These are phyloP conservation scores for Crassisporium funariophilum DNA, from an alignment of 768 basidiomycete species.

Conservation along the genomic window DNA sequence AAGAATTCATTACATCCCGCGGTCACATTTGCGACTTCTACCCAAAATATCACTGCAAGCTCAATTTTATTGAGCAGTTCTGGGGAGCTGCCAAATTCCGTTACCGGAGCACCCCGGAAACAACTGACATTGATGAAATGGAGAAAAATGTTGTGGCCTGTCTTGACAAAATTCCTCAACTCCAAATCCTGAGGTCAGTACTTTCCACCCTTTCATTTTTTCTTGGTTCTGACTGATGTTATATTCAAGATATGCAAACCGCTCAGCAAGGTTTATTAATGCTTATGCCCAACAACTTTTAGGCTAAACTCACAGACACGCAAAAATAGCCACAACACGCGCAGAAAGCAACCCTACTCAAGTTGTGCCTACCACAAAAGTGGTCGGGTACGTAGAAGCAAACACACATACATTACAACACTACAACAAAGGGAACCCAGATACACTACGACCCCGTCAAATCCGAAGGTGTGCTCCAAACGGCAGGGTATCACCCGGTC, in stretches of 20 bases:
- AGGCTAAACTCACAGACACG: too few species aligned
- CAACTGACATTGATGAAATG: conserved; percentile 31
- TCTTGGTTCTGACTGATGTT: too few species aligned
- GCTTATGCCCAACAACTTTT: too few species aligned
- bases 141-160: conserved; percentile 30
- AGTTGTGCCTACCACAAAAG: too few species aligned
- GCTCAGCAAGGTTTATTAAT: conserved; percentile 23
- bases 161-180: conserved; percentile 29
- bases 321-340: too few species aligned
- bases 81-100: conserved; percentile 36
- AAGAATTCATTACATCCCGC: conserved; percentile 12
- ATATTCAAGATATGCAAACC: conserved; percentile 27
- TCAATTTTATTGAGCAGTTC: conserved; percentile 40
- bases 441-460: too few species aligned
- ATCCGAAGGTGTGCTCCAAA: too few species aligned
- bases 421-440: too few species aligned
- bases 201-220: not conserved
- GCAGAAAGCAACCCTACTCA: too few species aligned
- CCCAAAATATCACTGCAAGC: conserved; percentile 37
- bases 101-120: conserved; percentile 24
- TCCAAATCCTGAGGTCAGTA: conserved; percentile 11
- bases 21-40: conserved; percentile 26
- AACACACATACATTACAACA: too few species aligned
- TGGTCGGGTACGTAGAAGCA: too few species aligned
- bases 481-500: too few species aligned